Base-by-base conservation (phyloP, 306 rosid genomes). In the Sicyos baderoa region DNA sequence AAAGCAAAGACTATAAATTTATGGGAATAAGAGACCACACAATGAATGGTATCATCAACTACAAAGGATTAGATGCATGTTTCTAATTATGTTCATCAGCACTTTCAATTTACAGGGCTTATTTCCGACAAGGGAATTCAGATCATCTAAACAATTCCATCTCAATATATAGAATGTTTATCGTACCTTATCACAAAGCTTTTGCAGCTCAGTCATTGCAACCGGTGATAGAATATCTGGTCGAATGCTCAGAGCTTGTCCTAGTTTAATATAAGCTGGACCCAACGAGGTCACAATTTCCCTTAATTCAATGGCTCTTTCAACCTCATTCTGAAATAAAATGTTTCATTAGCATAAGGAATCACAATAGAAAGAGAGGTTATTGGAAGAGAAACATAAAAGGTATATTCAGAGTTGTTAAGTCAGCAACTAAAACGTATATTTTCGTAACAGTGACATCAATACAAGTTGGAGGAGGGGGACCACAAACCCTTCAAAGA, bases 271-370 rank as follows among this genome's bases (percentile, higher is more conserved):
- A 77, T 93, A 93, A 4, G 98, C 98, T 40, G 98, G 98, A 84
- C 98, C 98, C 87, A 93, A 82, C 72, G 98, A 93, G 72, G 98
- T 93, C 50, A 93, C 98, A 64, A 92, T 92, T 84, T 92, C 98
- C 78, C 98, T 85, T 57, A 89, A 68, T 71, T 87, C 98, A 71
- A 92, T 92, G 22, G 98, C 98, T 81, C 98, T 86, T 12, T 95
- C 87, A 68, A 92, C 98, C 81, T 92, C 98, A 83, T 89, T 89
- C 98, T 92, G 93, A 74, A 79, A 78, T 61, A 44, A 45, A 65
- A 65, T 14, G 21, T 65, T 64, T 6, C 54, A 66, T 45, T 16
- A 25, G 29, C 52, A 52, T 22, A 63, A 60, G 35, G 50, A 54
- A 50, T 12, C 71, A 44, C 37, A 35, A 21, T 27, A 63, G 23